Conservation (phyloP, 2,329 filamentous ascomycete species). For the Talaromyces funiculosus region DNA sequence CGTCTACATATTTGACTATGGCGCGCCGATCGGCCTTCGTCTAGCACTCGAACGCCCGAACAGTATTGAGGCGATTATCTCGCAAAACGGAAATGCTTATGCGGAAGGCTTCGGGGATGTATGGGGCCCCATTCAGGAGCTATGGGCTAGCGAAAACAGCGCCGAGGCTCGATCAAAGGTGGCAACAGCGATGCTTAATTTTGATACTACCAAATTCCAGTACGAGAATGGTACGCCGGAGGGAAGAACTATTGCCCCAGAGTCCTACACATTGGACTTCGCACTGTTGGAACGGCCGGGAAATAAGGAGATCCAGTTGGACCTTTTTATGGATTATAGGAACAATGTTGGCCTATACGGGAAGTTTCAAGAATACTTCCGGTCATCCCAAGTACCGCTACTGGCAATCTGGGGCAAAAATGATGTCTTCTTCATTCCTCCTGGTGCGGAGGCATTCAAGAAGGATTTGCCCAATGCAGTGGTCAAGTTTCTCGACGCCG, state of each 20-base stretch:
- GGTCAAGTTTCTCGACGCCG: conserved; percentile 49
- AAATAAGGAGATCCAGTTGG: conserved; percentile 51
- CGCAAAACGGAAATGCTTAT: conserved; percentile 60
- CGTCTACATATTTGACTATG: conserved; percentile 60
- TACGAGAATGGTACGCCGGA: conserved; percentile 37
- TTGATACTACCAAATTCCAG: conserved; percentile 41
- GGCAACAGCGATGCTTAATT: conserved; percentile 28
- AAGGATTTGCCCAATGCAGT: conserved; percentile 46
- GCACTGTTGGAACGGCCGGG: conserved; percentile 47
- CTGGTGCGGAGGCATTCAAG: conserved; percentile 52
- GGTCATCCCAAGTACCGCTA: conserved; percentile 47
- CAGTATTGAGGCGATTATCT: conserved; percentile 48
- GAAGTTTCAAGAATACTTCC: conserved; percentile 52
- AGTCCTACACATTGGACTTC: conserved; percentile 48
- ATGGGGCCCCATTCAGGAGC: conserved; percentile 45
- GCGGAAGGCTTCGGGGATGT: conserved; percentile 50
- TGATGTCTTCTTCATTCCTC: conserved; percentile 42
- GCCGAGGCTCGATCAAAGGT: conserved; percentile 35
- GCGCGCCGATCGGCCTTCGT: conserved; percentile 51
- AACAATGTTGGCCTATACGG: conserved; percentile 52
- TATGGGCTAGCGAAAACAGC: conserved; percentile 40
- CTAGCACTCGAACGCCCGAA: conserved; percentile 47
- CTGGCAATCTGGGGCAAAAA: conserved; percentile 56
- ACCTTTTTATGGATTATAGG: conserved; percentile 54
- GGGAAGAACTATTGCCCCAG: conserved; percentile 35